These are phyloP conservation scores for Phytophthora palmivora DNA, from an alignment of 352 stramenopile species.

Conservation along the genomic window DNA sequence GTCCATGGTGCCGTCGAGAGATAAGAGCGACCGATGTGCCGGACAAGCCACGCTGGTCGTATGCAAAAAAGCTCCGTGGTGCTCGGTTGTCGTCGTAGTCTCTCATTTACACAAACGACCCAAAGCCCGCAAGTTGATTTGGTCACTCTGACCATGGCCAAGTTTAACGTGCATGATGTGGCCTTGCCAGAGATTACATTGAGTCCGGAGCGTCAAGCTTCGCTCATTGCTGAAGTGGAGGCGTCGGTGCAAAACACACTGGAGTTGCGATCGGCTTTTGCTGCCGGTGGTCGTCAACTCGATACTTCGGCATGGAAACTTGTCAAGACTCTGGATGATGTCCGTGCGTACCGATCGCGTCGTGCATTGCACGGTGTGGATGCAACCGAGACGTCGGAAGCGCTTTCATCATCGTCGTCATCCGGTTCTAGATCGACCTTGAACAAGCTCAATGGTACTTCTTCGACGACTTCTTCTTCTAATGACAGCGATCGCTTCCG, in stretches of 20 bases:
- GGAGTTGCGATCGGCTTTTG: slow-evolving; percentile 41
- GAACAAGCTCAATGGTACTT: slow-evolving; percentile 26
- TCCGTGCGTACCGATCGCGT: slow-evolving; percentile 47
- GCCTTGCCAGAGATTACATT: slow-evolving; percentile 37
- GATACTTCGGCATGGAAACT: slow-evolving; percentile 50
- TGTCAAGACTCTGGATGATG: slow-evolving; percentile 45
- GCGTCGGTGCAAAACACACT: slow-evolving; percentile 45
- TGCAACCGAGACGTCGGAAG: slow-evolving; percentile 30
- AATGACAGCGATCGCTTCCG: slow-evolving; percentile 25
- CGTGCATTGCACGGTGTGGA: slow-evolving; percentile 36
- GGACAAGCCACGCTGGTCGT: slow-evolving; percentile 2
- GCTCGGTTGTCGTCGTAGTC: slow-evolving; percentile 18
- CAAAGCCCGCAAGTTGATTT: slow-evolving; percentile 26
- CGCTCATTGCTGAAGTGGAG: slow-evolving; percentile 39
- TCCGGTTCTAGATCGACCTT: slow-evolving; percentile 35
- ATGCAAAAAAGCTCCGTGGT: slow-evolving; percentile 16
- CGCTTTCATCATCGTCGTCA: slow-evolving; percentile 37
- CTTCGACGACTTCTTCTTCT: slow-evolving; percentile 24
- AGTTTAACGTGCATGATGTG: slow-evolving; percentile 51
- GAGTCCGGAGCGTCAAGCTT: slow-evolving; percentile 23
- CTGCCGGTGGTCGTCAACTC: slow-evolving; percentile 39
- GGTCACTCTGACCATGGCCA: slow-evolving; percentile 31
- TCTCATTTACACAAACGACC: slow-evolving; percentile 42
- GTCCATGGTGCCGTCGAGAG: slow-evolving; percentile 27
- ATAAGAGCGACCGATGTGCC: slow-evolving; percentile 33